Base-by-base conservation (phyloP, 805 yeast species). In the Starmerella bombi region DNA sequence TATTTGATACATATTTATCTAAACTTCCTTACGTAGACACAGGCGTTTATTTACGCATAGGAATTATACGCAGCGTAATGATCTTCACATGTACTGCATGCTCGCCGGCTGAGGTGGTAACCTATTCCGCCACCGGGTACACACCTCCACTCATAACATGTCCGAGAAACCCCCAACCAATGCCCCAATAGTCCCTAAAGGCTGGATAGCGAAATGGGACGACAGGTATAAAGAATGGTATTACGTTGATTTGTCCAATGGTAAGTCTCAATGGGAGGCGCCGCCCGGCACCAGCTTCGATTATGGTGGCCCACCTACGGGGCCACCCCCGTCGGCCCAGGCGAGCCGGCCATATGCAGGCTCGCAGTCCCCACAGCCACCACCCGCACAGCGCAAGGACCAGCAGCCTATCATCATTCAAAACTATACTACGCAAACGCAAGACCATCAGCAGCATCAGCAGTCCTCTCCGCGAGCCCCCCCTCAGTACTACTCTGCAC, bases 181-280 rank as follows among this genome's bases (percentile, higher is more conserved):
- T n/a, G n/a, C 51, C 50, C 25, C 38, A 47, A 21, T 40, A 17
- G 58, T 54, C 2, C 59, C 59, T 8, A 47, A 42, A 9, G 64
- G 65, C 16, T 60, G 65, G 65, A 36, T 57, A 12, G 64, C 64
- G 31, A 59, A 60, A 40, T 60, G 48, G 43, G 67, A 63, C 46
- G 39, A 51, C 16, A 52, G 54, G 23, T 62, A 62, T 51, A 75
- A 44, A 78, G 91, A 32, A 75, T 76, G 77, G 76, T 88, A 77
- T 59, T 88, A 76, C 54, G 94, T 88, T n/a, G 67, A 84, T 51
- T 61, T 80, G 48, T 54, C 66, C 14, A 72, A 82, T 12, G 78
- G 80, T 44, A 65, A 73, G 50, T 82, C 94, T 0, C 95, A 85
- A 59, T 88, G 97, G 97, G 94, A 82, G 39, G 74, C 76, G 12